A percentile compares a stretch with the other conserved stretches of the same genome.
Conservation (phyloP, 1,284 basidiomycete genomes). For the Trichosporon inkin region DNA sequence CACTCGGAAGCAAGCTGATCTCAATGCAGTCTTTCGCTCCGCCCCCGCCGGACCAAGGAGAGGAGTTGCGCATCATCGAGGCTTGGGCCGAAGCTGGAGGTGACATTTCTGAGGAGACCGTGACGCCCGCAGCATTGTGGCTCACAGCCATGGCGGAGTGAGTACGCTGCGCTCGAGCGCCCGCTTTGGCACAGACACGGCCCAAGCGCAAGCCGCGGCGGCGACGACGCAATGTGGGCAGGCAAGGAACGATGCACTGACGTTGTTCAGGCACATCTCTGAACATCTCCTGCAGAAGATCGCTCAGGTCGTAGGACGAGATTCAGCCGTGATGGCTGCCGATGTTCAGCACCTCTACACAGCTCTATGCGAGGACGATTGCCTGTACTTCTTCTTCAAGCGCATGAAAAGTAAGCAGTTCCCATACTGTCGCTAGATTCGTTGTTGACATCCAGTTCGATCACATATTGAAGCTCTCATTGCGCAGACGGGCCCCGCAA, state of each 20-base stretch:
- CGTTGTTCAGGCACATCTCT: conserved; percentile 58
- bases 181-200: not conserved
- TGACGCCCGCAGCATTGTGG: conserved; percentile 81
- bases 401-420: conserved; percentile 70
- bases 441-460: conserved; percentile 6
- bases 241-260: conserved; percentile 2
- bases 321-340: conserved; percentile 66
- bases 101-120: conserved; percentile 35
- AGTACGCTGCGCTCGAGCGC: conserved; percentile 46
- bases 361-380: conserved; percentile 80
- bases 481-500: conserved; percentile 1
- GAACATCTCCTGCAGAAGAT: conserved; percentile 66
- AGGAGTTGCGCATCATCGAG: conserved; percentile 10
- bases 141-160: conserved; percentile 89
- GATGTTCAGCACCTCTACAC: conserved; percentile 74
- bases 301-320: conserved; percentile 73
- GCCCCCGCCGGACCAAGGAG: conserved; percentile 1
- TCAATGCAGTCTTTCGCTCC: conserved; percentile 23
- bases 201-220: not conserved
- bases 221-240: not conserved
- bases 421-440: too few species aligned
- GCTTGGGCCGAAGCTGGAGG: conserved; percentile 43
- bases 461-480: not conserved
- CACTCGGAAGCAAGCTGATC: conserved; percentile 27
- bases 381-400: conserved; percentile 76